Evolutionary conservation across 192 early-diverging fungal species (phyloP).

Genomic region (Lobosporangium transversale): DNA sequence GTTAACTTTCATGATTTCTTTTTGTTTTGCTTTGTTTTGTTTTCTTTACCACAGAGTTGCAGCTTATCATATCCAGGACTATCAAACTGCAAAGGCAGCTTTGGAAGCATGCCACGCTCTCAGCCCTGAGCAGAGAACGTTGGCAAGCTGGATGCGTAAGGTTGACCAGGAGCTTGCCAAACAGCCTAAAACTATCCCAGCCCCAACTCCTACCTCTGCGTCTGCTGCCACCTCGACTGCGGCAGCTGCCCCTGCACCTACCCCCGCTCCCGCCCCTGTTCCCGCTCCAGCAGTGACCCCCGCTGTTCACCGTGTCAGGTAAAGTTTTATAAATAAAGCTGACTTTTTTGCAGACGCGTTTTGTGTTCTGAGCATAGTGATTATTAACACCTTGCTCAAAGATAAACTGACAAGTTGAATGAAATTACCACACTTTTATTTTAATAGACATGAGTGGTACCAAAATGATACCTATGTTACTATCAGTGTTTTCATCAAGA

Average conservation of each 20-base stretch:
- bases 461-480: slow-evolving; percentile 93
- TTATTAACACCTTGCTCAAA: too few species aligned
- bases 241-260: slow-evolving; percentile 28
- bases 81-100: slow-evolving; percentile 65
- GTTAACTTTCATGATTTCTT: not conserved
- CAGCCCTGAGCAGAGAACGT: slow-evolving; percentile 56
- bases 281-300: slow-evolving; percentile 11
- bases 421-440: too few species aligned
- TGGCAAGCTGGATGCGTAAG: slow-evolving; percentile 64
- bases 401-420: too few species aligned
- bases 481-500: slow-evolving; percentile 92
- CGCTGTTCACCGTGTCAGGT: slow-evolving; percentile 38
- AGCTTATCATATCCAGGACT: slow-evolving; percentile 65
- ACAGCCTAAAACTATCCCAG: slow-evolving; percentile 13
- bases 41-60: slow-evolving; percentile 52
- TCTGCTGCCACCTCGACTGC: slow-evolving; percentile 14
- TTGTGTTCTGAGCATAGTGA: too few species aligned
- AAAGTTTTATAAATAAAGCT: too few species aligned
- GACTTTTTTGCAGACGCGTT: too few species aligned
- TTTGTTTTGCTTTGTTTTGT: not conserved
- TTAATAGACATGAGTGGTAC: slow-evolving; percentile 93
- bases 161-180: slow-evolving; percentile 69
- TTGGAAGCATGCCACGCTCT: slow-evolving; percentile 58
- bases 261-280: not conserved
- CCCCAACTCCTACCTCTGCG: slow-evolving; percentile 13